These are phyloP conservation scores for Ophiocordyceps australis DNA, from an alignment of 2,329 filamentous ascomycete genomes.

Conservation along the genomic window DNA sequence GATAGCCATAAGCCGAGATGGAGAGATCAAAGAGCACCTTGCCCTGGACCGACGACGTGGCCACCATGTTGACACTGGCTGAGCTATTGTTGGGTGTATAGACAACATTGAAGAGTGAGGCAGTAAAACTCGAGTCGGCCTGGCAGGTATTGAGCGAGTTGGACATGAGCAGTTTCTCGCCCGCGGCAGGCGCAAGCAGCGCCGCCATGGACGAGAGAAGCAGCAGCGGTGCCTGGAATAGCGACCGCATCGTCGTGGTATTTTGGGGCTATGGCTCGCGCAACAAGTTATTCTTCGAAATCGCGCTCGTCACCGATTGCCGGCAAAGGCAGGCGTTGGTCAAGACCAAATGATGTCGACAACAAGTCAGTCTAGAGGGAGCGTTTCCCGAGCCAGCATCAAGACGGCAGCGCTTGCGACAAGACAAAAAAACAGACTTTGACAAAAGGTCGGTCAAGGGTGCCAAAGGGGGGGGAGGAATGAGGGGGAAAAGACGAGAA, in stretches of 20 bases:
- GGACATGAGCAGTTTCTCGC: constrained; percentile 55
- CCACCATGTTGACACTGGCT: constrained; percentile 56
- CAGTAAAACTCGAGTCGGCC: constrained; percentile 68
- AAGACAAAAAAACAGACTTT: too few relatives aligned
- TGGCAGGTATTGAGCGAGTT: constrained; percentile 75
- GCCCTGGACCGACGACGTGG: constrained; percentile 66
- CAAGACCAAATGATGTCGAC: too few relatives aligned
- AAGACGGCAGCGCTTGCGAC: too few relatives aligned
- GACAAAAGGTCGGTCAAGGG: too few relatives aligned
- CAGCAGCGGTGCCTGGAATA: constrained; percentile 23
- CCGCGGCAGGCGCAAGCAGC: constrained; percentile 29
- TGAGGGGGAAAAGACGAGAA: too few relatives aligned
- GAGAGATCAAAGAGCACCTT: constrained; percentile 62
- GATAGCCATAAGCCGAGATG: constrained; percentile 69
- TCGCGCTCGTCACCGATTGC: too few relatives aligned
- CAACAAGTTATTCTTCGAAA: too few relatives aligned
- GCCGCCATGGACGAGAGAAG: constrained; percentile 25
- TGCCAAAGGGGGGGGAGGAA: too few relatives aligned
- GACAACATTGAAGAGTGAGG: constrained; percentile 72
- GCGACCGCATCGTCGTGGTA: constrained; percentile 30
- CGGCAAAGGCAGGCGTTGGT: too few relatives aligned
- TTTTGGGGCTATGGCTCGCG: too few relatives aligned
- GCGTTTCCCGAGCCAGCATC: too few relatives aligned
- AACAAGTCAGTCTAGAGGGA: too few relatives aligned
- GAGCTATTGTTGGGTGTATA: constrained; percentile 62